Evolutionary conservation across 352 stramenopile species (phyloP), one percentile per base, ranked within the genome.

Genomic region (Pythium monospermum): DNA sequence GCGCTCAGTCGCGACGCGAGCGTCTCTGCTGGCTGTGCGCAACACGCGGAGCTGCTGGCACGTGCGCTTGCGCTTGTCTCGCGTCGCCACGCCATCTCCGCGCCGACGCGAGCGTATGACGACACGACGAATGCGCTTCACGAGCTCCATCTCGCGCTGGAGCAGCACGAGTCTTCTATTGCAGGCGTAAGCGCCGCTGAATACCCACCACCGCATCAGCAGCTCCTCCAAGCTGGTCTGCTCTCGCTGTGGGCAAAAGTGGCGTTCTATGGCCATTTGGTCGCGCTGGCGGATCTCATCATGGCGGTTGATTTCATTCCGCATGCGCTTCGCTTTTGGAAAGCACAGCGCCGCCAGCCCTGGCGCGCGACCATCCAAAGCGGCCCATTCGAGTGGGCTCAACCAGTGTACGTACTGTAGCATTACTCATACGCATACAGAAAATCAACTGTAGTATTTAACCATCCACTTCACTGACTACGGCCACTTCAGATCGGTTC

Each of bases 301-400:
- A 56, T 61, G 27, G 76, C 71, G 13, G 73, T 91, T 30, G 73
- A 87, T 53, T 86, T 80, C 41, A 80, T 91, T 23, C 80, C 80
- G n/a, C 64, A 79, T 13, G 57, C 77, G 2, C 61, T 88, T 21
- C 54, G 54, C 26, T 91, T 81, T 57, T 91, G 80, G 80, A 91
- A 87, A 58, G 56, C 67, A 18, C 40, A 76, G 63, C 67, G 58
- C 28, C 74, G 70, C 18, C 60, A 66, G 1, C 71, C 73, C 0
- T 35, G 85, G 28, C 71, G 77, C 6, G 77, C 82, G 8, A 59
- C 64, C 4, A 38, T 91, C 18, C 62, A 78, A 49, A 60, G 68
- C 31, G 74, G 74, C 0, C 80, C 80, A 0, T 66, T 81, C 37
- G 76, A 89, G 45, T 91, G 80, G 80, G 44, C 87, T 12, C 30